These are phyloP conservation scores for Lecanicillium sp. DNA, from an alignment of 2,329 filamentous ascomycete species.

Conservation along the genomic window DNA sequence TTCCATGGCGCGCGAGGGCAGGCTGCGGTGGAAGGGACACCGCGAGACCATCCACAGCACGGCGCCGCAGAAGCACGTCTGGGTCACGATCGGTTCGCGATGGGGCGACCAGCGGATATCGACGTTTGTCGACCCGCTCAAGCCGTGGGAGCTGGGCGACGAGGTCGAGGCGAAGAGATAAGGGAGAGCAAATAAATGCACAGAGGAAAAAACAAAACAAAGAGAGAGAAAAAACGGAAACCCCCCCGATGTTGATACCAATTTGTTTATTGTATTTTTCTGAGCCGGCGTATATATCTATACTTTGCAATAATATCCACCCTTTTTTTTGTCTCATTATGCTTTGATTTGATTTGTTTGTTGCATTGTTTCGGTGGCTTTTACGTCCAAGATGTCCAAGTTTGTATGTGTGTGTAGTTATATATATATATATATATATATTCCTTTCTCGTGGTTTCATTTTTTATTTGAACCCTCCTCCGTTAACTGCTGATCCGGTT, in stretches of 20 bases:
- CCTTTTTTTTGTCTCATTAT: slow-evolving; percentile 18
- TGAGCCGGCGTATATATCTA: slow-evolving; percentile 7
- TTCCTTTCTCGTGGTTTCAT: too few relatives aligned
- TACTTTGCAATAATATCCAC: slow-evolving; percentile 15
- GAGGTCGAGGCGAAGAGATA: slow-evolving; percentile 41
- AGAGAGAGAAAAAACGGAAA: neutral
- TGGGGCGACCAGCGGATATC: slow-evolving; percentile 52
- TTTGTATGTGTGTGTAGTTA: too few relatives aligned
- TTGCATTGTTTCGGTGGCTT: too few relatives aligned
- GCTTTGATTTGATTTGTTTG: neutral
- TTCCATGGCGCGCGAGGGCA: slow-evolving; percentile 47
- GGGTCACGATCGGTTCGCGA: slow-evolving; percentile 61
- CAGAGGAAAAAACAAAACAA: neutral
- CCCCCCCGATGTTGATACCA: slow-evolving; percentile 8
- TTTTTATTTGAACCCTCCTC: too few relatives aligned
- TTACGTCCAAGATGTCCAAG: too few relatives aligned
- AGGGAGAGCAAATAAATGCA: neutral
- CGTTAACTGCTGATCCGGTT: too few relatives aligned
- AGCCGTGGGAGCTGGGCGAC: slow-evolving; percentile 46
- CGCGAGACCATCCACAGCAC: slow-evolving; percentile 49
- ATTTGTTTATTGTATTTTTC: neutral
- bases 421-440: too few relatives aligned
- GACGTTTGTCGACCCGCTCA: slow-evolving; percentile 49
- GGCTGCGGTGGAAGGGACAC: slow-evolving; percentile 53
- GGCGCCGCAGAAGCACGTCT: slow-evolving; percentile 56